Evolutionary conservation across 805 yeast genomes (phyloP), one percentile per base, ranked within the genome.

Genomic region (Pachysolen tannophilus): DNA sequence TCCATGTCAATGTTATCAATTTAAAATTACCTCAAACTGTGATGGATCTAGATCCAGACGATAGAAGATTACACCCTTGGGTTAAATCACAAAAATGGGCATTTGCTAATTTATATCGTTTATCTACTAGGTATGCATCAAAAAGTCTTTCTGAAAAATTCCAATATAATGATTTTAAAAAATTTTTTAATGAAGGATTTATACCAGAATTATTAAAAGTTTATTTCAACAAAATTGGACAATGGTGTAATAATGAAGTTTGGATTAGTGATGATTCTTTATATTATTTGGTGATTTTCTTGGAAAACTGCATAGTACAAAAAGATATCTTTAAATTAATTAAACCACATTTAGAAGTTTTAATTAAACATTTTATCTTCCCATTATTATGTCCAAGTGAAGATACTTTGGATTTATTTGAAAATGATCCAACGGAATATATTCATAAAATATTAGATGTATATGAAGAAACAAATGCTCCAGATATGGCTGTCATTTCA

Each of bases 371-470:
- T 46, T 77, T 92, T 40, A 67, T 88, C 6, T 87, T 70, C 60
- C 96, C 96, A 3, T 56, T 85, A 35, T 60, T 92, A 34, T 72
- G 84, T 45, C 90, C 95, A 8, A 67, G 71, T 6, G 82, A 81
- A 40, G 77, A 73, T 3, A 75, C 76, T 17, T 61, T 88, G 40
- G 94, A 84, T 42, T 58, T 75, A 16, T 90, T 84, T 59, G 94
- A 87, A 42, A 75, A 72, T 42, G 97, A 90, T 51, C 97, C 97
- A 7, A 82, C 75, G 33, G 97, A 90, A 53, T 92, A 87, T 53
- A 82, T 92, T 43, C 88, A 84, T 56, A 68, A 80, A 45, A 75
- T 75, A 29, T 66, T 86, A 47, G 86, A 79, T 53, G 60, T 75
- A 28, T 55, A 80, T 45, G 92, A 82, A 35, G 76, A 67, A 27